Percentiles rank a stretch among this genome's conserved stretches.
These are phyloP conservation scores for Chamaecrista fasciculata DNA, from an alignment of 306 rosid species.

Conservation along the genomic window DNA sequence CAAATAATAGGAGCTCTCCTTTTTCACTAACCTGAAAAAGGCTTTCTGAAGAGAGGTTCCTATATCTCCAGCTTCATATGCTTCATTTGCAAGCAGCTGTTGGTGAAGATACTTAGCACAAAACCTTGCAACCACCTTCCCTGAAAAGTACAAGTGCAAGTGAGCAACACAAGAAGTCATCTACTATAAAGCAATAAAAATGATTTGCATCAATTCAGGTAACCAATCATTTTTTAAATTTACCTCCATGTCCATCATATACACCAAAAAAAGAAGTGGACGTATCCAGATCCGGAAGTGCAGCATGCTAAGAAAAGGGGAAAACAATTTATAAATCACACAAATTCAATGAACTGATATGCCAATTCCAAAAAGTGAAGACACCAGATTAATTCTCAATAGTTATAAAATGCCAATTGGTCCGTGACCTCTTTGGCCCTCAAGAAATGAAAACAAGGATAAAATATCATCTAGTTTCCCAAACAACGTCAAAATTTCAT, in stretches of 20 bases:
- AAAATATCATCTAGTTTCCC: neutral
- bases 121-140: slow-evolving; percentile 92
- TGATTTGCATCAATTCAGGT: neutral
- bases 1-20: neutral
- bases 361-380: slow-evolving; percentile 4
- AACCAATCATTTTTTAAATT: slow-evolving; percentile 26
- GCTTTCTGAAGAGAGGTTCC: slow-evolving; percentile 77
- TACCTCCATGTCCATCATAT: slow-evolving; percentile 97
- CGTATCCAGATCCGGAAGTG: slow-evolving; percentile 72
- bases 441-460: neutral
- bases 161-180: slow-evolving; percentile 14
- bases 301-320: slow-evolving; percentile 71
- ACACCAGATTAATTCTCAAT: neutral
- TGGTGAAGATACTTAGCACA: slow-evolving; percentile 89
- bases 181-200: neutral
- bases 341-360: neutral
- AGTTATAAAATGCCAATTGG: slow-evolving; percentile 1
- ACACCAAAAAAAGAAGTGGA: slow-evolving; percentile 90
- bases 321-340: slow-evolving; percentile 18
- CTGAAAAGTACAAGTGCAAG: slow-evolving; percentile 41
- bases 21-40: slow-evolving; percentile 62
- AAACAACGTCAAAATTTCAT: neutral
- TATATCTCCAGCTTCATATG: slow-evolving; percentile 71
- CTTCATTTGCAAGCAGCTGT: slow-evolving; percentile 68
- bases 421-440: neutral